These are phyloP conservation scores for Aristolochia fimbriata DNA, from an alignment of 164 flowering plant species.

Conservation along the genomic window DNA sequence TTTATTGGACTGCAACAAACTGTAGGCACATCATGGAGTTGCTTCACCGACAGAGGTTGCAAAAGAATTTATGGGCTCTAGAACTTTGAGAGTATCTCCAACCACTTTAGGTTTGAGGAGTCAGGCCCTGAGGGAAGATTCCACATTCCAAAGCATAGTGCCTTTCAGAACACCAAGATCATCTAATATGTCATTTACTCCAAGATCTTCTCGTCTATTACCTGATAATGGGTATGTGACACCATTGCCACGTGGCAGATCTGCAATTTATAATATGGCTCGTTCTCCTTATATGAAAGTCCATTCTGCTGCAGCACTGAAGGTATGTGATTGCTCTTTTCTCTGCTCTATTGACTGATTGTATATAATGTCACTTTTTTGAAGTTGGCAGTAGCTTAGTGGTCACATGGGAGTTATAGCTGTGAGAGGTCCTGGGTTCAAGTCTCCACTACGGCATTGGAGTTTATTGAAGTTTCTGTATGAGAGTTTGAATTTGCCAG, in stretches of 20 bases:
- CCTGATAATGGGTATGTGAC: constrained; percentile 47
- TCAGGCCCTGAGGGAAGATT: constrained; percentile 32
- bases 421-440: too few species aligned
- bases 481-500: too few species aligned
- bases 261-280: constrained; percentile 78
- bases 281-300: constrained; percentile 72
- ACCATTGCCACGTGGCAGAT: constrained; percentile 70
- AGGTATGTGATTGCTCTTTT: constrained; percentile 20
- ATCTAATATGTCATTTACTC: constrained; percentile 25
- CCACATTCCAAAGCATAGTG: constrained; percentile 16
- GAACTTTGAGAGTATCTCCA: constrained; percentile 54
- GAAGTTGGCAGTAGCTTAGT: too few species aligned
- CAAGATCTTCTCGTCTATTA: constrained; percentile 23
- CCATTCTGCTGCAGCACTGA: constrained; percentile 20
- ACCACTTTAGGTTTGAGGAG: constrained; percentile 31
- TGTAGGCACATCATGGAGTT: constrained; percentile 54
- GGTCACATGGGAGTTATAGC: too few species aligned
- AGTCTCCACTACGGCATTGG: too few species aligned
- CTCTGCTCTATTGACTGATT: background rate
- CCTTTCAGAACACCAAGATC: constrained; percentile 22
- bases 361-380: background rate
- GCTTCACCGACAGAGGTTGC: constrained; percentile 85
- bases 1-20: background rate
- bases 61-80: constrained; percentile 81
- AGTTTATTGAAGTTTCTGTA: too few species aligned